phyloP scores from a whole-genome alignment of 306 rosid species.

The Pyrus betulifolia region DNA sequence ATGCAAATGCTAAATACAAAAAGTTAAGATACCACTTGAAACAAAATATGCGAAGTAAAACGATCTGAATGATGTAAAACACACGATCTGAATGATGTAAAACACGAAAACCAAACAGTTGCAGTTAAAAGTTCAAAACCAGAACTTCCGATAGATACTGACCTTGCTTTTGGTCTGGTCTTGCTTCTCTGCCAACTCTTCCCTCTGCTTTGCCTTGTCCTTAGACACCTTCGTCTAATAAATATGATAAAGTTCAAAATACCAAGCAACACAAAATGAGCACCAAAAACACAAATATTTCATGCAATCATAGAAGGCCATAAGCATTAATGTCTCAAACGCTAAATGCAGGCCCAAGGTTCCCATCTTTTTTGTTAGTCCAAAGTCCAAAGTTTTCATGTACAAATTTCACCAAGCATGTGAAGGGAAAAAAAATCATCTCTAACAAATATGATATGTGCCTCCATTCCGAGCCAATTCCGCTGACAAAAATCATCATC shows the following conservation, averaged over 20 bases:
- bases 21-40: too few species aligned
- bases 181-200: slow-evolving; percentile 44
- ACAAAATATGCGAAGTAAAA: background rate
- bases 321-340: too few species aligned
- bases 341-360: too few species aligned
- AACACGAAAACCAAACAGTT: background rate
- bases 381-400: too few species aligned
- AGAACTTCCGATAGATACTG: slow-evolving; percentile 10
- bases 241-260: too few species aligned
- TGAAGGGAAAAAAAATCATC: background rate
- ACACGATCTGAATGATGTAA: background rate
- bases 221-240: slow-evolving; percentile 42
- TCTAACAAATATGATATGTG: background rate
- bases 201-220: slow-evolving; percentile 50
- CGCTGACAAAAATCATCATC: background rate
- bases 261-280: too few species aligned
- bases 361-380: too few species aligned
- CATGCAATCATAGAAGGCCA: too few species aligned
- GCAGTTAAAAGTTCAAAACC: background rate
- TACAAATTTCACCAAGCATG: too few species aligned
- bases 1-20: too few species aligned
- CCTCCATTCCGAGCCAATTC: background rate
- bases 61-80: background rate
- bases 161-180: slow-evolving; percentile 85
- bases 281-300: too few species aligned